Evolutionary conservation across 192 early-diverging fungal species (phyloP), one percentile per base, ranked within the genome.

Genomic region (Podila epigama): DNA sequence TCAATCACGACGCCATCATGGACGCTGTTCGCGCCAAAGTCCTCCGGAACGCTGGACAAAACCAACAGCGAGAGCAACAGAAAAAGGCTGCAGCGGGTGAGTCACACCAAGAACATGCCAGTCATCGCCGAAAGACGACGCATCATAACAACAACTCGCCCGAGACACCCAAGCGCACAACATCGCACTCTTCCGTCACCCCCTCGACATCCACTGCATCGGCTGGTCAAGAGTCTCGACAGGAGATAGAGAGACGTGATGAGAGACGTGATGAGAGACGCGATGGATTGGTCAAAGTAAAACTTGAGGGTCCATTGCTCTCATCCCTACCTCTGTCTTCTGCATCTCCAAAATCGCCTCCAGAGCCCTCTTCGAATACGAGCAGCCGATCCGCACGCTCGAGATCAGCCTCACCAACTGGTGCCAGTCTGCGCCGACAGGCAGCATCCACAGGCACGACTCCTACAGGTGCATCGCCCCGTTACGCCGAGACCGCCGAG

Each of bases 1-100:
- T 83, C 36, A 63, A 77, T 20, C 81, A 83, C 56, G 81, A 83
- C 44, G 77, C 77, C 22, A 68, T 83, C 35, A 83, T 83, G 81
- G 81, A 83, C 35, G 81, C 81, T 5, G 60, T 83, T 20, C 66
- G 81, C 18, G 66, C 70, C 18, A 83, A 83, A 44, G 81, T 83
- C 0, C 56, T 71, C 44, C 36, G 70, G 29, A 83, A 83, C 50
- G 75, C 73, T 13, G 73, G 63, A 5, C 66, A 68, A 12, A 67
- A 40, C 44, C 73, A 61, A 7, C 68, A 60, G 39, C 69, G 44
- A 34, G 60, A 73, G 8, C 70, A 73, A 16, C 59, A 61, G 28
- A 77, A 64, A 27, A 77, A 68, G 37, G 44, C 40, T 1, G 31
- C 32, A 40, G 54, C 39, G 32, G 13, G 35, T 33, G 73, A 51